Base-by-base conservation (phyloP, 495 filamentous ascomycete species). In the Aspergillus panamensis region DNA sequence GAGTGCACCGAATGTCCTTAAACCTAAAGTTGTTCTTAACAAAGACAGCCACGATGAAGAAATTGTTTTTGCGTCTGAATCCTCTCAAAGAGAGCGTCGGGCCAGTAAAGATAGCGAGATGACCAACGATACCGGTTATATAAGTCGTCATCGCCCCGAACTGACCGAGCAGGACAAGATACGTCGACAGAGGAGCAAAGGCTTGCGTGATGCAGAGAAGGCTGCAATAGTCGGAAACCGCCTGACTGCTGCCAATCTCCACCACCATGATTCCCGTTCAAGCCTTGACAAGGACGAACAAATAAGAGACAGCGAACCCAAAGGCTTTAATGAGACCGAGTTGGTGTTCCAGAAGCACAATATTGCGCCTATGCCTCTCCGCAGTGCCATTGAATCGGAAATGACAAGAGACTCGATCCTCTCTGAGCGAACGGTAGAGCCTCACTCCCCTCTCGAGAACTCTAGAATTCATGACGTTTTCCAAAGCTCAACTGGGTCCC, bases 371-470 rank as follows among this genome's bases (percentile, higher is more conserved):
- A 88, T 96, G 86, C 92, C 92, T 3, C 80, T 95, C 66, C 84
- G 84, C 67, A 95, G 92, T 69, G 89, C 90, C 43, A 82, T 95
- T 29, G 82, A 88, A 31, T 95, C 92, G 0, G 91, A 96, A 25
- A 45, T 58, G 48, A 97, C 94, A 3, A 81, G 94, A 66, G 86
- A 88, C 35, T 97, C 95, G 0, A 89, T 98, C 55, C 77, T 96
- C 10, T 92, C 94, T 6, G 87, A 90, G 37, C 84, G 87, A 21
- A 92, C 89, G 0, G 89, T 87, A 60, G 72, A 87, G 60, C 83
- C 89, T 51, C 61, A 61, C 59, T 35, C 60, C 66, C 20, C 67
- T 65, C 43, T 59, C 62, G 51, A 71, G 16, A 72, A 80, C 56
- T 60, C 62, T 17, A 73, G 68, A 3, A 69, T 82, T 39, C 80